Percentiles rank a stretch among this genome's conserved stretches.
phyloP scores from a whole-genome alignment of 495 filamentous ascomycete genomes.

The Diplogelasinospora grovesii region DNA sequence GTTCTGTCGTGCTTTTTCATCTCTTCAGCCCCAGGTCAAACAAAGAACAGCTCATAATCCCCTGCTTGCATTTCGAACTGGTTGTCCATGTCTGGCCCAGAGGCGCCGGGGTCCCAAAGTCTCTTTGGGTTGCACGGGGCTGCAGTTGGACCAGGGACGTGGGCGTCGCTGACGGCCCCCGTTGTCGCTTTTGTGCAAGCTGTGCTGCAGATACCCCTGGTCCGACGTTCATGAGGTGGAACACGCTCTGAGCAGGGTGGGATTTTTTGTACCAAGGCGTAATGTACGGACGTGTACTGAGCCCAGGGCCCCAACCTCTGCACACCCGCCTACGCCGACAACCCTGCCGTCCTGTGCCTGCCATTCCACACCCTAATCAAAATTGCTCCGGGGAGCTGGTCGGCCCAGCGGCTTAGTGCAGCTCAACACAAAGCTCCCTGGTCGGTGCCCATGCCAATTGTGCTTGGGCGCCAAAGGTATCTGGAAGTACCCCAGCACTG shows the following conservation, averaged over 20 bases:
- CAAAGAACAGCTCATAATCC: too few relatives aligned
- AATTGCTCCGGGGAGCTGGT: slow-evolving; percentile 20
- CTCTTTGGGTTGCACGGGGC: slow-evolving; percentile 4
- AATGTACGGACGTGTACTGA: neutral
- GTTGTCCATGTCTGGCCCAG: neutral
- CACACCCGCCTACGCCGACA: neutral
- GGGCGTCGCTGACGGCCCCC: slow-evolving; percentile 6
- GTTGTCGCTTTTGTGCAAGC: slow-evolving; percentile 4
- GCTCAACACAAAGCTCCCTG: too few relatives aligned
- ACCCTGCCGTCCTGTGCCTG: too few relatives aligned
- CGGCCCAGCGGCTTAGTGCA: slow-evolving; percentile 9
- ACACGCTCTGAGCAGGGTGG: slow-evolving; percentile 19
- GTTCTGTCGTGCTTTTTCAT: too few relatives aligned
- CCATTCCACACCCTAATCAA: too few relatives aligned
- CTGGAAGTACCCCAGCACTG: too few relatives aligned
- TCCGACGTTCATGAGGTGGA: slow-evolving; percentile 16
- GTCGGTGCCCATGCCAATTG: too few relatives aligned
- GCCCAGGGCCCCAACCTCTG: neutral
- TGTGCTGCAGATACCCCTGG: slow-evolving; percentile 11
- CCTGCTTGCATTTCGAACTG: too few relatives aligned
- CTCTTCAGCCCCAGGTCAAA: too few relatives aligned
- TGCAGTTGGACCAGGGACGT: slow-evolving; percentile 13
- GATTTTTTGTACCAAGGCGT: slow-evolving; percentile 13
- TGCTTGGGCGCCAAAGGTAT: too few relatives aligned
- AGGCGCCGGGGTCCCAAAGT: neutral